Evolutionary conservation across 1,284 basidiomycete species (phyloP).

Genomic region (Fomitiporia mediterranea): DNA sequence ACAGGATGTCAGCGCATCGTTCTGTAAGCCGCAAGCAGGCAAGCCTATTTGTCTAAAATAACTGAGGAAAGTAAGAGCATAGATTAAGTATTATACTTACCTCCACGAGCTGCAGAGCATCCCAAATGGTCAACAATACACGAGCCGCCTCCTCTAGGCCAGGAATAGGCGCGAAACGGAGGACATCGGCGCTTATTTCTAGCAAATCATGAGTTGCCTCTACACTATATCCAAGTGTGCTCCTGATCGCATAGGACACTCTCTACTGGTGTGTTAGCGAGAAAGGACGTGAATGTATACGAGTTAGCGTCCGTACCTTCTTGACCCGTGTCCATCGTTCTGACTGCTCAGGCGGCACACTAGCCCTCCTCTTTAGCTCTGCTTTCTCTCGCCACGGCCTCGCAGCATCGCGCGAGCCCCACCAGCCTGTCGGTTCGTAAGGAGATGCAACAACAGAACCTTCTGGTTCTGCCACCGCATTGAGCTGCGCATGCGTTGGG

Average conservation of each 20-base stretch:
- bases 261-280: neutral
- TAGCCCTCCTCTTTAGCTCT: constrained; percentile 27
- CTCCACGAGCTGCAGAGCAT: constrained; percentile 53
- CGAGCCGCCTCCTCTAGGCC: constrained; percentile 50
- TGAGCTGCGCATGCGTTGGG: constrained; percentile 1
- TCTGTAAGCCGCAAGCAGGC: constrained; percentile 42
- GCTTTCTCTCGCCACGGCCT: constrained; percentile 32
- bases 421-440: constrained; percentile 28
- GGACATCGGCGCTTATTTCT: constrained; percentile 40
- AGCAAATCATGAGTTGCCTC: constrained; percentile 47
- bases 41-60: constrained; percentile 44
- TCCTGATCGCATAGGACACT: constrained; percentile 28
- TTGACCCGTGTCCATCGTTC: constrained; percentile 45
- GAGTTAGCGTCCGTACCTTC: constrained; percentile 31
- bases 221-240: constrained; percentile 40
- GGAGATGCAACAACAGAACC: neutral
- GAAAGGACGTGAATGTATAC: neutral
- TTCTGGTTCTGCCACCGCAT: neutral
- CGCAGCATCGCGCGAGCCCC: constrained; percentile 21
- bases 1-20: constrained; percentile 46
- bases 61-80: neutral
- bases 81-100: constrained; percentile 36
- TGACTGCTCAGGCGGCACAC: constrained; percentile 45
- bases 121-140: constrained; percentile 56
- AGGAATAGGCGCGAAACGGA: constrained; percentile 52